Evolutionary conservation across 176 grass and related monocot genomes (phyloP), one percentile per base, ranked within the genome.

Genomic region (Oryza officinalis): DNA sequence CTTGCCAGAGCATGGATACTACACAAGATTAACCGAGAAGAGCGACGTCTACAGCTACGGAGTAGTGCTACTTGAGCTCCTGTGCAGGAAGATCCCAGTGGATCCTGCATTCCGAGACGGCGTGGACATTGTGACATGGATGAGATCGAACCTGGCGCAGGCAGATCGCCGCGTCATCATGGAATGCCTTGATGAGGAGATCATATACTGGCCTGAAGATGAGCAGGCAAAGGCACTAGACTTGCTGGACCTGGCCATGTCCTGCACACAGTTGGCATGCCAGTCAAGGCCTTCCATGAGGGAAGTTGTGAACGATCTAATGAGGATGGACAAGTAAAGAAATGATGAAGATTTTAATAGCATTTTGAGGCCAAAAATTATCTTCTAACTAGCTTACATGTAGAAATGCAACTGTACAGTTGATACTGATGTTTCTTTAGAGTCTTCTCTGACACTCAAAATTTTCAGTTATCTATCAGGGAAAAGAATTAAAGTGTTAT

Each of bases 41-140:
- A 86, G 85, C 6, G 93, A 94, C 17, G 78, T 94, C 63, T 94
- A 94, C 63, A 90, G 93, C 84, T 94, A 83, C 0, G 93, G 93
- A 44, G 90, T 94, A 46, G 87, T 94, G 71, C 60, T 94, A n/a
- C 87, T 92, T 4, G 93, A 94, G 74, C 83, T 94, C 40, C 68
- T 94, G 8, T 88, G 82, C 63, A 90, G 93, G 67, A 94, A 72
- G 86, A 78, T 88, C 74, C 85, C 93, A 28, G 73, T 92, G 23
- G 93, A 94, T 86, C 50, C 84, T 49, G 79, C 63, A 4, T 92
- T 92, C 33, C 81, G 41, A 26, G 84, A 94, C 32, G 85, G 90
- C 52, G 43, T 88, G 22, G 22, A 94, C 30, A 88, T 94, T 22
- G 87, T 86, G 8, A 60, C 75, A 68, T 94, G 90, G 93, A 86